These are phyloP conservation scores for Curvularia lunata DNA, from an alignment of 2,329 filamentous ascomycete genomes.

Conservation along the genomic window DNA sequence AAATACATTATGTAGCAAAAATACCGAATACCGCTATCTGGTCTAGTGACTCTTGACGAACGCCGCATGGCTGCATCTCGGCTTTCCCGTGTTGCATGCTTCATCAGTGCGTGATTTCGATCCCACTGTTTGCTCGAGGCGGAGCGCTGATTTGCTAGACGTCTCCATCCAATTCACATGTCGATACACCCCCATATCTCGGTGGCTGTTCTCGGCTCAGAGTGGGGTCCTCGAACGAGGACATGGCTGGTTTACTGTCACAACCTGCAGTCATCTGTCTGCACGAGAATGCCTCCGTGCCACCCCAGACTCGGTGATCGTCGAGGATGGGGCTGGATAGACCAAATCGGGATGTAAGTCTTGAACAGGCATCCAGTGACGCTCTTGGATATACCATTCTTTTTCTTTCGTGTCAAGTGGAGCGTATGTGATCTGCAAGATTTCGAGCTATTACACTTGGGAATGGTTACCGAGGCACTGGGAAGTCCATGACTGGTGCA, in stretches of 20 bases:
- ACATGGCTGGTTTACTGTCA: neutral
- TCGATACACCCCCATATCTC: neutral
- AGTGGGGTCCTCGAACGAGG: neutral
- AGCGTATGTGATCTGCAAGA: neutral
- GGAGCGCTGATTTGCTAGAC: neutral
- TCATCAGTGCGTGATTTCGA: neutral
- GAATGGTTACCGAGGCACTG: neutral
- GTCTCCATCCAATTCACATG: neutral
- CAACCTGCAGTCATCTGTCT: neutral
- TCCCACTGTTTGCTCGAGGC: neutral
- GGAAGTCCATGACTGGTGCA: neutral
- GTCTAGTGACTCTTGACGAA: neutral
- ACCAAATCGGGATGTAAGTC: neutral
- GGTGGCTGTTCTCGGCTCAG: neutral
- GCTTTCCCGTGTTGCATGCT: neutral
- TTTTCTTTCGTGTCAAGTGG: neutral
- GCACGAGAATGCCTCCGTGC: neutral
- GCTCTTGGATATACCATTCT: neutral
- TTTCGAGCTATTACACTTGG: neutral
- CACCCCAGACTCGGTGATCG: neutral
- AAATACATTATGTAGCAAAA: neutral
- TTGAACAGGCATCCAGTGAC: neutral
- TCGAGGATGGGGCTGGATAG: neutral
- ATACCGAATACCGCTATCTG: neutral
- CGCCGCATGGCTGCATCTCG: slow-evolving; percentile 1